Conservation (phyloP, 2,329 filamentous ascomycete genomes). For the Colletotrichum tofieldiae region DNA sequence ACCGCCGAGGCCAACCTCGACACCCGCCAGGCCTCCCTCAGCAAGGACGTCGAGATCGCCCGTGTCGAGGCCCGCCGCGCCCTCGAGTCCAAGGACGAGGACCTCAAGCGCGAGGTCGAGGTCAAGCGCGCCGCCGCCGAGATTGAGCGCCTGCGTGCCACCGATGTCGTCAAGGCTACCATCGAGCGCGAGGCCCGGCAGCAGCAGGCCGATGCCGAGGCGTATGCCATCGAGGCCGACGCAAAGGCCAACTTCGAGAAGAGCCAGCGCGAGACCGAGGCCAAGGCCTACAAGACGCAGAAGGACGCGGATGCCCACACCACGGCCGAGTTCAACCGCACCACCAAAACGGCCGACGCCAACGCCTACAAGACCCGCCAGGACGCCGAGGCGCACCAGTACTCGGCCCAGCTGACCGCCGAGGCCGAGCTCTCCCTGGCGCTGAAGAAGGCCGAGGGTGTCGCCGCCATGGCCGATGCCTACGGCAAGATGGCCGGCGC, state of each 20-base stretch:
- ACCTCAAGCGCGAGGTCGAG: slow-evolving; percentile 85
- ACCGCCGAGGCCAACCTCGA: slow-evolving; percentile 83
- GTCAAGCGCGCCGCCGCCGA: slow-evolving; percentile 84
- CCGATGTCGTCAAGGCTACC: slow-evolving; percentile 83
- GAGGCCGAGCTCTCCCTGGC: slow-evolving; percentile 73
- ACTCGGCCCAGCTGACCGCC: slow-evolving; percentile 63
- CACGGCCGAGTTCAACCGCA: slow-evolving; percentile 56
- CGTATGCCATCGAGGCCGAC: slow-evolving; percentile 77
- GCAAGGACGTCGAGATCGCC: slow-evolving; percentile 82
- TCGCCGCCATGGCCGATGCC: slow-evolving; percentile 84
- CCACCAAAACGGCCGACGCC: slow-evolving; percentile 68
- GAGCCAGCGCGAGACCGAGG: slow-evolving; percentile 68
- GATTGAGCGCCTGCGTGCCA: slow-evolving; percentile 83
- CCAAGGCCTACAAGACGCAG: slow-evolving; percentile 64
- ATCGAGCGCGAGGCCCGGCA: slow-evolving; percentile 79
- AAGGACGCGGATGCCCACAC: slow-evolving; percentile 61
- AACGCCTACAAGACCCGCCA: slow-evolving; percentile 62
- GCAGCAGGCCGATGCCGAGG: slow-evolving; percentile 76
- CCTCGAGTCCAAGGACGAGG: slow-evolving; percentile 83
- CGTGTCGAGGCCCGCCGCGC: slow-evolving; percentile 81
- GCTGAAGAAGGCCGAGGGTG: slow-evolving; percentile 83
- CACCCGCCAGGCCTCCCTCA: slow-evolving; percentile 80
- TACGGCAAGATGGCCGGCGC: slow-evolving; percentile 80
- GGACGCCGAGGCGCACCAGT: slow-evolving; percentile 58
- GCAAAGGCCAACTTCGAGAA: slow-evolving; percentile 70